Evolutionary conservation across 345 rosid genomes (phyloP).

Genomic region (Linum usitatissimum): DNA sequence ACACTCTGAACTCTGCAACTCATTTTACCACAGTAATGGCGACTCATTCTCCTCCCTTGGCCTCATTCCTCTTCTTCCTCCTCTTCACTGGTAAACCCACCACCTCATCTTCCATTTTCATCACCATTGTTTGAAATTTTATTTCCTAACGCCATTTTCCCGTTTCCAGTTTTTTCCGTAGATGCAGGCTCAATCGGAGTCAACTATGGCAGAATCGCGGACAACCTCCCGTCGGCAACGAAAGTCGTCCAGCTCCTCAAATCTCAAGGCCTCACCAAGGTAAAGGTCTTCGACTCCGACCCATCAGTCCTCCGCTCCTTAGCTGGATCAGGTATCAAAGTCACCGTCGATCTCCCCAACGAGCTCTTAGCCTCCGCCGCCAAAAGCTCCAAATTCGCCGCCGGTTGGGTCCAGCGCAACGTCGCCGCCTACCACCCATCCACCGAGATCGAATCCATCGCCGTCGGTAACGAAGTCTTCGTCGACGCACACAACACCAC

Average conservation of each 20-base stretch:
- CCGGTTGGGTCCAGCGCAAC: slow-evolving; percentile 60
- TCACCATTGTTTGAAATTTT: not conserved
- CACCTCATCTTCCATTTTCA: not conserved
- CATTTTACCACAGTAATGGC: too few relatives aligned
- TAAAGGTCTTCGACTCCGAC: slow-evolving; percentile 44
- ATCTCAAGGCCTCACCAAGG: slow-evolving; percentile 56
- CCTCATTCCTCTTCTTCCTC: too few relatives aligned
- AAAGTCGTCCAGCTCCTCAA: slow-evolving; percentile 64
- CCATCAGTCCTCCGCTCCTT: slow-evolving; percentile 53
- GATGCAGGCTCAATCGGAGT: slow-evolving; percentile 57
- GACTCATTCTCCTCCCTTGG: too few relatives aligned
- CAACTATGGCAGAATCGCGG: slow-evolving; percentile 80
- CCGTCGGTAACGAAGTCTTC: slow-evolving; percentile 90
- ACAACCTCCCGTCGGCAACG: slow-evolving; percentile 63
- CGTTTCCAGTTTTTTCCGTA: slow-evolving; percentile 23
- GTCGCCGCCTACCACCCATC: slow-evolving; percentile 56
- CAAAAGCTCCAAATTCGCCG: slow-evolving; percentile 41
- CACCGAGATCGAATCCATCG: slow-evolving; percentile 81
- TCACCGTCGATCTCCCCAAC: slow-evolving; percentile 85
- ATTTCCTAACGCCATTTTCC: not conserved
- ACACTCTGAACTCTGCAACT: too few relatives aligned
- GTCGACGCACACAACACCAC: slow-evolving; percentile 78
- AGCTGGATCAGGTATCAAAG: slow-evolving; percentile 49
- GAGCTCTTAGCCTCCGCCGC: slow-evolving; percentile 56
- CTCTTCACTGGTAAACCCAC: too few relatives aligned